Base-by-base conservation (phyloP, 2,329 filamentous ascomycete genomes). In the Scorias spongiosa region DNA sequence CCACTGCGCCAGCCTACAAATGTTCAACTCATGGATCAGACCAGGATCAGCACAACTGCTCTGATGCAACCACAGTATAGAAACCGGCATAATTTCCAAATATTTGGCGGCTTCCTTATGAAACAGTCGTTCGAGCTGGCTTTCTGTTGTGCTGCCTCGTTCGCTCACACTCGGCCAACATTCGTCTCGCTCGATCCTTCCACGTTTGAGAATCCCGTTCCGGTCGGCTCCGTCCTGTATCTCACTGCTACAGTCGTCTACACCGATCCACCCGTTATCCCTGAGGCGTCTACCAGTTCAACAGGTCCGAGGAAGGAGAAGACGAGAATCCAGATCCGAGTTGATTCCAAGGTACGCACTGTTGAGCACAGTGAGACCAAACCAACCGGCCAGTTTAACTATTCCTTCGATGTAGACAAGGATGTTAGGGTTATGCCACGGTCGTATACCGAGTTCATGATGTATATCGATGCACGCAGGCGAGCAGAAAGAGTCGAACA, bases 51-150 rank as follows among this genome's bases (percentile, higher is more conserved):
- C 53, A 78, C 78, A 2, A 78, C 81, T 10, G 74, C 72, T 52
- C 83, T 86, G 50, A 85, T 85, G 81, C 80, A 84, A 57, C 81
- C 81, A 0, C 79, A 82, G 59, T 74, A 78, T 58, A 72, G 78
- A 40, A 81, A 81, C 59, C 63, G 77, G 40, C 80, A 84, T 60
- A 78, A 81, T 54, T 82, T 81, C 59, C 84, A 84, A 80, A 83
- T 86, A 44, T 86, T 85, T 54, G 81, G 81, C 42, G 81, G 81
- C 11, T 84, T 80, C 57, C 71, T 85, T 10, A 67, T 86, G 10
- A 82, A 83, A 56, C 77, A 82, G 55, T 81, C 80, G 0, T 85
- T 84, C 53, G 81, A 86, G 61, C 69, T 85, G 6, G 81, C 81
- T 1, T 86, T 85, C 63, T 84, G 80, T 58, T 82, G 79, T 54